These are phyloP conservation scores for Podospora pseudoanserina DNA, from an alignment of 495 filamentous ascomycete genomes.

Conservation along the genomic window DNA sequence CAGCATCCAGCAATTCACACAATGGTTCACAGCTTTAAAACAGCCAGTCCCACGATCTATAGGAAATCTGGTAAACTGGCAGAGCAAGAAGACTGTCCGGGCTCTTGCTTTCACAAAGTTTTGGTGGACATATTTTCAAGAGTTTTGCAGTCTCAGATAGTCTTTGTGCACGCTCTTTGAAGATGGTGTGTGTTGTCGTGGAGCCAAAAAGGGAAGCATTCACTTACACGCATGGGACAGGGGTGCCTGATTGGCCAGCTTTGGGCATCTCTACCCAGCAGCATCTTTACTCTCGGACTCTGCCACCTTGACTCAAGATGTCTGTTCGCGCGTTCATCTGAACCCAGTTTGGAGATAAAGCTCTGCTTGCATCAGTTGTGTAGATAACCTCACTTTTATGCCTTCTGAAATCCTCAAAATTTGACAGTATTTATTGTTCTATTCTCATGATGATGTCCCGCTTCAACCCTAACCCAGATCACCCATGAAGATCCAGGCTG, in stretches of 20 bases:
- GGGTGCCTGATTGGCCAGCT: conserved; percentile 1
- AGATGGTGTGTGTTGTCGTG: neutral
- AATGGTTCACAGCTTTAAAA: neutral
- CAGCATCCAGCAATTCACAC: neutral
- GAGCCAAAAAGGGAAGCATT: conserved; percentile 2
- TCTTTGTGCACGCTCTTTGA: neutral
- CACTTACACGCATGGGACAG: neutral
- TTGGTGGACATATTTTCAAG: no score
- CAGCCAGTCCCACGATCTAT: neutral
- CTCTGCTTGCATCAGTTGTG: neutral
- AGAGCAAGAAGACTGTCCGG: no score
- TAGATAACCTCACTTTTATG: neutral
- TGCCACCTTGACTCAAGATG: neutral
- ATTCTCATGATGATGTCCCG: neutral
- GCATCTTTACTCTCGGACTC: neutral
- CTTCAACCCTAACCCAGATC: neutral
- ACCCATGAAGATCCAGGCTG: neutral
- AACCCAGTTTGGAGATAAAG: neutral
- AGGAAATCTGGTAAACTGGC: neutral
- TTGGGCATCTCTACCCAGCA: neutral
- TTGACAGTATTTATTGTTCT: neutral
- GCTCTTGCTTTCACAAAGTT: no score
- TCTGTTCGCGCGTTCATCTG: conserved; percentile 4
- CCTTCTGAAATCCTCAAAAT: neutral
- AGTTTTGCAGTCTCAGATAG: neutral